Evolutionary conservation across 2,329 filamentous ascomycete species (phyloP).

Genomic region (Cladophialophora immunda): DNA sequence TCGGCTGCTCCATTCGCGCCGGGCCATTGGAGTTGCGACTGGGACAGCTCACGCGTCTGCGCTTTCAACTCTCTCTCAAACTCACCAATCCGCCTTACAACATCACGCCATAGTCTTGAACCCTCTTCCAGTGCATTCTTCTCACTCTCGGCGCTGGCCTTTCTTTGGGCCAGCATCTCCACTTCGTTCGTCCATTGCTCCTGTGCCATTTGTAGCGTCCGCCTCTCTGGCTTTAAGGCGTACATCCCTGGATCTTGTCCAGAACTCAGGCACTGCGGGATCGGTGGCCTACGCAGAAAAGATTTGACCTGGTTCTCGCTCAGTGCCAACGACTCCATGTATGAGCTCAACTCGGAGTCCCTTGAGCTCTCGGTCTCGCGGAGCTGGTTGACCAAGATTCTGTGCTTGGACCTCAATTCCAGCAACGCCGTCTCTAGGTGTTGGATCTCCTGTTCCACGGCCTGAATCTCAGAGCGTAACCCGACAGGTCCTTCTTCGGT

Average conservation of each 20-base stretch:
- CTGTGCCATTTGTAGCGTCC: conserved; percentile 68
- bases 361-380: conserved; percentile 64
- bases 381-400: conserved; percentile 61
- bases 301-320: conserved; percentile 63
- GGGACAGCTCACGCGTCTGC: conserved; percentile 48
- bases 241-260: conserved; percentile 51
- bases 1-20: not conserved
- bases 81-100: conserved; percentile 59
- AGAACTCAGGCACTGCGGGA: conserved; percentile 47
- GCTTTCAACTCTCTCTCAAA: conserved; percentile 61
- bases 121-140: conserved; percentile 67
- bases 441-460: conserved; percentile 64
- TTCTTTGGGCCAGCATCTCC: conserved; percentile 53
- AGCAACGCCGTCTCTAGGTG: conserved; percentile 64
- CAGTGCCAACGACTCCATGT: conserved; percentile 63
- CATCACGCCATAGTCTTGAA: conserved; percentile 65
- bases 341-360: conserved; percentile 67
- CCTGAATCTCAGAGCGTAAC: conserved; percentile 60
- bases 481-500: conserved; percentile 55
- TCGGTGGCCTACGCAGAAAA: conserved; percentile 61
- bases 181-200: conserved; percentile 65
- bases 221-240: conserved; percentile 62
- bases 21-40: conserved; percentile 24
- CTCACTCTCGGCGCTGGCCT: conserved; percentile 60
- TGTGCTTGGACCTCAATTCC: conserved; percentile 64